phyloP scores from a whole-genome alignment of 805 yeast species.

The Nakazawaea wickerhamii region DNA sequence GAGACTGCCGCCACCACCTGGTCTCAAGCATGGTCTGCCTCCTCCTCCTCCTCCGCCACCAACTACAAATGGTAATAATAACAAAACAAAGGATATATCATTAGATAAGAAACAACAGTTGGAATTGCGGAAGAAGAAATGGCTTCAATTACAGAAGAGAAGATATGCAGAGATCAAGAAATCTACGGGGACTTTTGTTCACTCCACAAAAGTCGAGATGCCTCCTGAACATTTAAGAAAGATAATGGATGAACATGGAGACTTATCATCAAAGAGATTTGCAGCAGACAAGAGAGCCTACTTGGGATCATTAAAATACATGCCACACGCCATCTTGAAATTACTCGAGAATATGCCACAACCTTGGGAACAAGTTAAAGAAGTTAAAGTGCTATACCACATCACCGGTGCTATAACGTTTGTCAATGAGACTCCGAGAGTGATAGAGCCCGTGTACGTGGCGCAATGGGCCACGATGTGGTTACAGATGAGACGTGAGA shows the following conservation, averaged over 20 bases:
- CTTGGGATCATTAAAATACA: slow-evolving; percentile 84
- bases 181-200: slow-evolving; percentile 41
- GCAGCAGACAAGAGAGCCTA: slow-evolving; percentile 83
- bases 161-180: slow-evolving; percentile 37
- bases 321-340: slow-evolving; percentile 93
- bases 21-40: slow-evolving; percentile 18
- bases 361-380: slow-evolving; percentile 91
- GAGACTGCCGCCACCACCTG: slow-evolving; percentile 30
- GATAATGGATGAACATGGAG: slow-evolving; percentile 78
- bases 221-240: slow-evolving; percentile 92
- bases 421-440: slow-evolving; percentile 88
- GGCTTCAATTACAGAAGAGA: slow-evolving; percentile 60
- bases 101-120: slow-evolving; percentile 22
- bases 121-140: slow-evolving; percentile 42
- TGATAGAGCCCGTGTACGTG: slow-evolving; percentile 81
- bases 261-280: slow-evolving; percentile 71
- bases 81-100: slow-evolving; percentile 1
- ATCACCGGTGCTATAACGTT: slow-evolving; percentile 91
- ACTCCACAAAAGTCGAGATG: slow-evolving; percentile 69
- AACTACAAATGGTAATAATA: slow-evolving; percentile 8
- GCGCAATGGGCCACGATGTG: slow-evolving; percentile 97
- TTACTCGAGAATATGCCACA: slow-evolving; percentile 95
- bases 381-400: slow-evolving; percentile 86
- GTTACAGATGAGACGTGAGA: slow-evolving; percentile 91
- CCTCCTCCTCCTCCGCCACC: slow-evolving; percentile 28